Percentiles rank a stretch among this genome's conserved stretches.
These are phyloP conservation scores for Astraeus odoratus DNA, from an alignment of 768 basidiomycete genomes.

Conservation along the genomic window DNA sequence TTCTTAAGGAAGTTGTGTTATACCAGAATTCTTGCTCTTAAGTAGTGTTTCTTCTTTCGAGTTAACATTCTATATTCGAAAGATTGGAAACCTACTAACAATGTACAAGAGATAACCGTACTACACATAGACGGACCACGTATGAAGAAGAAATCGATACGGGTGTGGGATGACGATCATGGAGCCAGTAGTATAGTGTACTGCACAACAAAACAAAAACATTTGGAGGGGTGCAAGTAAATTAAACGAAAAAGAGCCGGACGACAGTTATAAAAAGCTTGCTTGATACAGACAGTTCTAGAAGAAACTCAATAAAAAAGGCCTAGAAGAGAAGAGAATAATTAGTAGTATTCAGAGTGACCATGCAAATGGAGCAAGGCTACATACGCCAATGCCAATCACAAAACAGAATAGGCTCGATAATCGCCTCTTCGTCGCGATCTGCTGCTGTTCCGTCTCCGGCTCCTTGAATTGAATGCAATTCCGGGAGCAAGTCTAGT, in stretches of 20 bases:
- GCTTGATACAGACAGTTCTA: slow-evolving; percentile 24
- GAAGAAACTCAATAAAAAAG: slow-evolving; percentile 58
- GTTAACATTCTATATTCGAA: too few relatives aligned
- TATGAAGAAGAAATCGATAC: too few relatives aligned
- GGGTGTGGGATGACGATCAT: too few relatives aligned
- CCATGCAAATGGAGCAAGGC: slow-evolving; percentile 5
- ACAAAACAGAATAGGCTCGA: slow-evolving; percentile 62
- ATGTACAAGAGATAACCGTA: too few relatives aligned
- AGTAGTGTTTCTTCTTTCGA: too few relatives aligned
- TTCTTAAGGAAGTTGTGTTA: too few relatives aligned
- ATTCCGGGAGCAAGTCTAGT: too few relatives aligned
- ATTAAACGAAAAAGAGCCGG: slow-evolving; percentile 7
- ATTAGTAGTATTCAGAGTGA: slow-evolving; percentile 15
- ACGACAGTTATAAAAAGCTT: slow-evolving; percentile 25
- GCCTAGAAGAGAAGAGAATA: slow-evolving; percentile 26
- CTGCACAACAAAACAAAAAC: slow-evolving; percentile 3
- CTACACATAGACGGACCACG: too few relatives aligned
- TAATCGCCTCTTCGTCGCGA: slow-evolving; percentile 61
- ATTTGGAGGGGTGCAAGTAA: slow-evolving; percentile 4
- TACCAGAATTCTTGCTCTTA: too few relatives aligned
- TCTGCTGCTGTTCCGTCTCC: slow-evolving; percentile 48
- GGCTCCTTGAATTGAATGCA: slow-evolving; percentile 66
- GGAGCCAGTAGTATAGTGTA: background rate
- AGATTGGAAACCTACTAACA: too few relatives aligned
- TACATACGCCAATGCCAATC: slow-evolving; percentile 70